Conservation (phyloP, 768 basidiomycete species). For the Lactarius deliciosus region DNA sequence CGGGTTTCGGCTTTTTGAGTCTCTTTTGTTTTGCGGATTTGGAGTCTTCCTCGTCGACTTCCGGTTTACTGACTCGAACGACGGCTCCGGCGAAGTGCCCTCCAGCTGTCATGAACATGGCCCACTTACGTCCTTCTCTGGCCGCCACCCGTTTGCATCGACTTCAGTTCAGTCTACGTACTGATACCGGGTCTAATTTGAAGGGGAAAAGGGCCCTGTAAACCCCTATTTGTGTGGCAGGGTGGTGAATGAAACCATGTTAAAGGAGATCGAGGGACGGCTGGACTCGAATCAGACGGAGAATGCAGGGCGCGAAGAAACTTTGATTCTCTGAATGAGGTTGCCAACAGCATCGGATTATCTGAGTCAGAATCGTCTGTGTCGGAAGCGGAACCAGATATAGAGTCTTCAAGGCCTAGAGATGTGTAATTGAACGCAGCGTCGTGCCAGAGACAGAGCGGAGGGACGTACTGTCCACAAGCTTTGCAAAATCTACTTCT, state of each 20-base stretch:
- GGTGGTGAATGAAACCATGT: slow-evolving; percentile 90
- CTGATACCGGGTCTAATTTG: slow-evolving; percentile 38
- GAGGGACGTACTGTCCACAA: slow-evolving; percentile 72
- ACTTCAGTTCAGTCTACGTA: slow-evolving; percentile 62
- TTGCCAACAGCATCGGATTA: slow-evolving; percentile 63
- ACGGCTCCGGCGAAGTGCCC: slow-evolving; percentile 98
- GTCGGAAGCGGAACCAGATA: slow-evolving; percentile 89
- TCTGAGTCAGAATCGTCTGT: slow-evolving; percentile 53
- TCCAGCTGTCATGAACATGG: slow-evolving; percentile 94
- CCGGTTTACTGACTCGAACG: slow-evolving; percentile 61
- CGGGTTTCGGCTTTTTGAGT: slow-evolving; percentile 63
- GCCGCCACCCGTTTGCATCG: slow-evolving; percentile 55
- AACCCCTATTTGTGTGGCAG: slow-evolving; percentile 84
- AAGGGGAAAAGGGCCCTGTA: slow-evolving; percentile 75
- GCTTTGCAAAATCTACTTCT: slow-evolving; percentile 68
- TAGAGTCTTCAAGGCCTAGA: slow-evolving; percentile 76
- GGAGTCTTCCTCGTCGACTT: slow-evolving; percentile 41
- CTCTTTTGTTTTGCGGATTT: slow-evolving; percentile 39
- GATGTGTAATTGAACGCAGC: neutral
- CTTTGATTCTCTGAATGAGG: slow-evolving; percentile 63
- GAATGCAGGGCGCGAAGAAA: slow-evolving; percentile 47
- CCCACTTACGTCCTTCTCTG: slow-evolving; percentile 76
- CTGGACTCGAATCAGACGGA: slow-evolving; percentile 42
- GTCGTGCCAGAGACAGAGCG: neutral
- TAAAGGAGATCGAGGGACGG: slow-evolving; percentile 61